These are phyloP conservation scores for Hypoxylon sp. DNA, from an alignment of 2,329 filamentous ascomycete genomes.

Conservation along the genomic window DNA sequence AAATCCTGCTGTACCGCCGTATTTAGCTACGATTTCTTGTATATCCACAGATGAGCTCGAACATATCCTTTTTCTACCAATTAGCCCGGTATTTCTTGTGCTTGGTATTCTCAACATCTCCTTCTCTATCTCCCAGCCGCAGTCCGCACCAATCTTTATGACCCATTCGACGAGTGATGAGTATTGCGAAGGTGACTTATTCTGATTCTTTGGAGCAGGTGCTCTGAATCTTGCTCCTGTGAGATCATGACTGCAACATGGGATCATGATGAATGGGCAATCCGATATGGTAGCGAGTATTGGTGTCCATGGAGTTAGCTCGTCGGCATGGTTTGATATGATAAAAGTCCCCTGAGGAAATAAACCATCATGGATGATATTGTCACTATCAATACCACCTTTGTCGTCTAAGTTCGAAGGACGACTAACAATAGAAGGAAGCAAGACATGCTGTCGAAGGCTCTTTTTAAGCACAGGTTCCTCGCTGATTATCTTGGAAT, in stretches of 20 bases:
- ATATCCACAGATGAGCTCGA: slow-evolving; percentile 50
- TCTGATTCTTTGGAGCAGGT: slow-evolving; percentile 60
- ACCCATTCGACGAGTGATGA: slow-evolving; percentile 85
- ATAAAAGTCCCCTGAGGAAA: slow-evolving; percentile 85
- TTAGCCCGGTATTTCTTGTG: slow-evolving; percentile 83
- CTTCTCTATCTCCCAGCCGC: slow-evolving; percentile 79
- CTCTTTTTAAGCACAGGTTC: slow-evolving; percentile 38
- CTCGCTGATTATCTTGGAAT: slow-evolving; percentile 49
- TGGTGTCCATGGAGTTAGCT: slow-evolving; percentile 95
- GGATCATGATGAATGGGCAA: slow-evolving; percentile 89
- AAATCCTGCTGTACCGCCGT: slow-evolving; percentile 66
- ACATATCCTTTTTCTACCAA: slow-evolving; percentile 66
- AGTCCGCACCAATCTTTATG: slow-evolving; percentile 70
- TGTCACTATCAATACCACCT: slow-evolving; percentile 32
- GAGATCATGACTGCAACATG: slow-evolving; percentile 92
- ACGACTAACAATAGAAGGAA: slow-evolving; percentile 55
- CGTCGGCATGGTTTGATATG: slow-evolving; percentile 96
- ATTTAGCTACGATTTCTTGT: slow-evolving; percentile 55
- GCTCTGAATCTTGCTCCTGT: slow-evolving; percentile 79
- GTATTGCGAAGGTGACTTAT: slow-evolving; percentile 73
- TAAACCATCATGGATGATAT: slow-evolving; percentile 63
- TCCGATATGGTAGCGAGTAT: slow-evolving; percentile 79
- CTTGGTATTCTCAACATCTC: slow-evolving; percentile 92
- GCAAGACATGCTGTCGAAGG: slow-evolving; percentile 58
- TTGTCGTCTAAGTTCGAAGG: slow-evolving; percentile 20